Conservation (phyloP, 116 monocot genomes). For the Iris pallida region DNA sequence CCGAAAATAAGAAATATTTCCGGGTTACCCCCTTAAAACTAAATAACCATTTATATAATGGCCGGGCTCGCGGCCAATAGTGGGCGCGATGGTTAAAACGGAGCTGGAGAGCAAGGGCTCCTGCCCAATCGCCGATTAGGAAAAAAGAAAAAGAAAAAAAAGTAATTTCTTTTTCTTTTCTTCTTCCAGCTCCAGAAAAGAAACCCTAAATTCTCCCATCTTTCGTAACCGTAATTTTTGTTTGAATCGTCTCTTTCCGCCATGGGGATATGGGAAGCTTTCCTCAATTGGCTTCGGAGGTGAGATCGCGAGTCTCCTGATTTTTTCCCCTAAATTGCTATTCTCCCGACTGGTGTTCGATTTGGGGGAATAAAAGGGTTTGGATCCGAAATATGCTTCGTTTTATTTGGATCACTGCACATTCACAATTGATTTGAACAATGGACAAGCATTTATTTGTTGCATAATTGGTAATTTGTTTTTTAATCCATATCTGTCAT, state of each 20-base stretch:
- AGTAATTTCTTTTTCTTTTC: neutral
- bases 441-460: no score
- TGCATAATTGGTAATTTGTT: no score
- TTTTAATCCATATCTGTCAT: no score
- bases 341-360: neutral
- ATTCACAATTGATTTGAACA: no score
- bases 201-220: conserved; percentile 9
- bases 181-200: neutral
- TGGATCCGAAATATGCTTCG: no score
- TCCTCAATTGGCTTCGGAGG: conserved; percentile 97
- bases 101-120: conserved; percentile 3
- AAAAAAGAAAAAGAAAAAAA: neutral
- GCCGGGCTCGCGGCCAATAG: neutral
- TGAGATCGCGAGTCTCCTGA: conserved; percentile 1
- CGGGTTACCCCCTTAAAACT: no score
- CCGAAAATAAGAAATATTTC: no score
- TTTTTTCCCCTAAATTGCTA: neutral
- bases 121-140: neutral
- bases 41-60: neutral
- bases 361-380: no score
- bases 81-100: conserved; percentile 1
- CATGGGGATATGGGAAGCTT: conserved; percentile 89
- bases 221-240: neutral
- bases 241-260: conserved; percentile 1
- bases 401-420: no score